These are phyloP conservation scores for Clavariopsis aquatica DNA, from an alignment of 495 filamentous ascomycete genomes.

Conservation along the genomic window DNA sequence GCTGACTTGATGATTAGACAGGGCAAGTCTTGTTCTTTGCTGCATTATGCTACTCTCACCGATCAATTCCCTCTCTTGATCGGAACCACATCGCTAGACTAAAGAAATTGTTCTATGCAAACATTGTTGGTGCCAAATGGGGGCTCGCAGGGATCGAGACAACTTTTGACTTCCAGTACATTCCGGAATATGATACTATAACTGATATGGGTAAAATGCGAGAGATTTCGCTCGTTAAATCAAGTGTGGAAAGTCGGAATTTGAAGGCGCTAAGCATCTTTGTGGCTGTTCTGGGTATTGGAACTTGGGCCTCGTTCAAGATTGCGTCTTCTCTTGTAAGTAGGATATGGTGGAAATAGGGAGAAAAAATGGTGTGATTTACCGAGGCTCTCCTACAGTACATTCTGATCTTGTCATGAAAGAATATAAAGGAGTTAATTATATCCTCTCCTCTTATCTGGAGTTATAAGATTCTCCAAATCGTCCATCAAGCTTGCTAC, in stretches of 20 bases:
- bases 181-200: constrained; percentile 54
- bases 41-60: constrained; percentile 54
- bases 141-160: constrained; percentile 56
- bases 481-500: too few relatives aligned
- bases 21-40: constrained; percentile 67
- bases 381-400: too few relatives aligned
- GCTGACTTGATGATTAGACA: too few relatives aligned
- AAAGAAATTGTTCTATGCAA: constrained; percentile 55
- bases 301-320: constrained; percentile 33
- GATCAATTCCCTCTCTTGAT: constrained; percentile 61
- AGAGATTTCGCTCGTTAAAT: constrained; percentile 31
- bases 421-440: too few relatives aligned
- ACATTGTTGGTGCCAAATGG: constrained; percentile 58
- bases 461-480: too few relatives aligned
- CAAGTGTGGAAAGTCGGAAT: constrained; percentile 45
- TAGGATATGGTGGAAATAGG: constrained; percentile 17
- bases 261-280: constrained; percentile 41
- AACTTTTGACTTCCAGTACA: constrained; percentile 65
- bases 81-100: constrained; percentile 55
- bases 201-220: constrained; percentile 46
- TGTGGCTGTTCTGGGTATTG: constrained; percentile 38
- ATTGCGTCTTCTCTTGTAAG: constrained; percentile 8
- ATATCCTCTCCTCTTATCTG: too few relatives aligned
- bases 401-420: too few relatives aligned
- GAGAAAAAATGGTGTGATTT: not conserved